Evolutionary conservation across 164 flowering plant genomes (phyloP).

Genomic region (Paratinospora sagittata): DNA sequence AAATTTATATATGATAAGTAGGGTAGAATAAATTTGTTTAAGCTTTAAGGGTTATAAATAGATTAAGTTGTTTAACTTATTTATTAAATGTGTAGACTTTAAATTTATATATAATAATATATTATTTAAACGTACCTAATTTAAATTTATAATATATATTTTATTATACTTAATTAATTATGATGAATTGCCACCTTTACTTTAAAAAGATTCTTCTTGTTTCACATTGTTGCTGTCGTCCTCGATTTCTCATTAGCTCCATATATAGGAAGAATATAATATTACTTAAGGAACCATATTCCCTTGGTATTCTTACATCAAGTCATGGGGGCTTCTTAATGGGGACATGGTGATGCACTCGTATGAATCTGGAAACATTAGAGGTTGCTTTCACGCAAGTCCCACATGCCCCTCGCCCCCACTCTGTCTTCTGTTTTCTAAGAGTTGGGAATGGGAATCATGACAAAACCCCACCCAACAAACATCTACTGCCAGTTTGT

Average conservation of each 20-base stretch:
- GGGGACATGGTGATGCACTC: background rate
- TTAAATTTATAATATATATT: no score
- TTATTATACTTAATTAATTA: no score
- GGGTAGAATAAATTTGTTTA: no score
- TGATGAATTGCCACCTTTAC: no score
- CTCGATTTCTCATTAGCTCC: background rate
- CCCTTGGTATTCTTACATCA: background rate
- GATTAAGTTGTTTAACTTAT: no score
- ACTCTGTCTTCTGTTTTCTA: slow-evolving; percentile 4
- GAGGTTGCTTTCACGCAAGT: background rate
- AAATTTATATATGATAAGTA: no score
- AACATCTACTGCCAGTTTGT: background rate
- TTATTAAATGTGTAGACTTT: no score
- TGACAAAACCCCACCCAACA: background rate
- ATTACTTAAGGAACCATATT: background rate
- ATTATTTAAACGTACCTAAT: no score
- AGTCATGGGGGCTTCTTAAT: background rate
- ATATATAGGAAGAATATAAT: no score
- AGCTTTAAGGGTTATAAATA: no score
- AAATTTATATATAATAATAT: no score
- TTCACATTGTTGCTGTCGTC: background rate
- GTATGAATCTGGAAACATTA: background rate
- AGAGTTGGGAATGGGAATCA: background rate
- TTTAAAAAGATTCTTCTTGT: background rate
- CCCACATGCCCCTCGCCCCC: background rate